Conservation (phyloP, 2,329 filamentous ascomycete species). For the Alternaria brassicicola region DNA sequence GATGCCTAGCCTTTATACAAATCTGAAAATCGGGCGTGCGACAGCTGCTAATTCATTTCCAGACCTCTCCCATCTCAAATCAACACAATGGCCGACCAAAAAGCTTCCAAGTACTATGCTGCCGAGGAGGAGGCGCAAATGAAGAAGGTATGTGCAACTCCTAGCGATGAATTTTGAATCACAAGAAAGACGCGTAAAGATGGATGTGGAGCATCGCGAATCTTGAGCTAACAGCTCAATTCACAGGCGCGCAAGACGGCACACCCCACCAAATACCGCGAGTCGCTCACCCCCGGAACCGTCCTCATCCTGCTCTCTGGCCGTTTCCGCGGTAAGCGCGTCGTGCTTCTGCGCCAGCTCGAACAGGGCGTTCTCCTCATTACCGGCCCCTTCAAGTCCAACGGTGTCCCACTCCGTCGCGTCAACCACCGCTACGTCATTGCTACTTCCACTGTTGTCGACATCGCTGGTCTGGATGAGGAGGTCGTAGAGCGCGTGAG, state of each 20-base stretch:
- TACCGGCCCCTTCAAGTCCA: slow-evolving; percentile 99
- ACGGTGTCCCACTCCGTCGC: slow-evolving; percentile 93
- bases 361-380: slow-evolving; percentile 96
- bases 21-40: background rate
- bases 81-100: slow-evolving; percentile 58
- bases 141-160: slow-evolving; percentile 81
- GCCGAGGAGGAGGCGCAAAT: slow-evolving; percentile 86
- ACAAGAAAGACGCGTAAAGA: background rate
- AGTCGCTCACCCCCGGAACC: slow-evolving; percentile 89
- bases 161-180: background rate
- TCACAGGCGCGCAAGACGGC: slow-evolving; percentile 88
- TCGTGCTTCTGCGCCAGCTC: slow-evolving; percentile 95
- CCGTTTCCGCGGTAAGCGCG: slow-evolving; percentile 99
- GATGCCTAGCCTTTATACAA: background rate
- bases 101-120: slow-evolving; percentile 98
- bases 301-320: slow-evolving; percentile 98
- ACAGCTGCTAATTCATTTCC: slow-evolving; percentile 3
- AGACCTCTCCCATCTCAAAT: slow-evolving; percentile 1
- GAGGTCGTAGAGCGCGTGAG: slow-evolving; percentile 76
- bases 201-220: background rate
- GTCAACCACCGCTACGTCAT: slow-evolving; percentile 94
- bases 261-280: slow-evolving; percentile 84
- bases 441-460: slow-evolving; percentile 82
- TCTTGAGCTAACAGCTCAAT: slow-evolving; percentile 11
- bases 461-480: slow-evolving; percentile 79